These are phyloP conservation scores for Ilex aquifolium DNA, from an alignment of 257 asterid species.

Conservation along the genomic window DNA sequence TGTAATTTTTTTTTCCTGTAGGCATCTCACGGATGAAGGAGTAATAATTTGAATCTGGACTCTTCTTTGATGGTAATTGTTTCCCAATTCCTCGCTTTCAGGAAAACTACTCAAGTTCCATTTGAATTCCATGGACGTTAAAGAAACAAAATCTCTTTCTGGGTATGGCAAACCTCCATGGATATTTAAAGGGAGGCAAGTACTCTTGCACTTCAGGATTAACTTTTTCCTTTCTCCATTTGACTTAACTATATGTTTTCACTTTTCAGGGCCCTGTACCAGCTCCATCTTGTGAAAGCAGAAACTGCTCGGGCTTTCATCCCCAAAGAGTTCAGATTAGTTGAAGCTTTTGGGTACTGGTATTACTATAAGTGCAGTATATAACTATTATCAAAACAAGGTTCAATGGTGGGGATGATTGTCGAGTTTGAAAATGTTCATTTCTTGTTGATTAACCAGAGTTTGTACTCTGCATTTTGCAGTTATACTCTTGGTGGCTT, in stretches of 20 bases:
- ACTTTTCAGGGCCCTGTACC: slow-evolving; percentile 81
- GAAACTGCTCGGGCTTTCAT: slow-evolving; percentile 89
- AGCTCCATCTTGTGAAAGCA: slow-evolving; percentile 92
- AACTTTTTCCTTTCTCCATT: neutral
- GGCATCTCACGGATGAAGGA: too few species aligned
- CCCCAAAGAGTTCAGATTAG: slow-evolving; percentile 86
- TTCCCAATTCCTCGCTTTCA: too few species aligned
- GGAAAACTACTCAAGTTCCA: too few species aligned
- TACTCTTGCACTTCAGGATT: slow-evolving; percentile 3
- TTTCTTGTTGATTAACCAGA: slow-evolving; percentile 14
- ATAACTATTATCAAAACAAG: too few species aligned
- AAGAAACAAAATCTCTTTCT: slow-evolving; percentile 28
- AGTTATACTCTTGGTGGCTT: slow-evolving; percentile 96
- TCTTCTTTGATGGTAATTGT: too few species aligned
- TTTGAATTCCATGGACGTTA: slow-evolving; percentile 31
- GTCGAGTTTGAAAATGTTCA: slow-evolving; percentile 10
- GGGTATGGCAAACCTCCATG: slow-evolving; percentile 87
- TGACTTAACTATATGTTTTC: neutral
- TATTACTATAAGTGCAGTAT: too few species aligned
- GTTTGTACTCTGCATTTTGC: slow-evolving; percentile 22
- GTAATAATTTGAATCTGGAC: too few species aligned
- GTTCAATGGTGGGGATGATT: neutral
- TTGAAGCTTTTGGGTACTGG: slow-evolving; percentile 88
- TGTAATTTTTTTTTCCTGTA: too few species aligned
- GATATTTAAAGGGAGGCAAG: slow-evolving; percentile 95